Evolutionary conservation across 2,329 filamentous ascomycete genomes (phyloP), one percentile per base, ranked within the genome.

Genomic region (Alternaria gaisen): DNA sequence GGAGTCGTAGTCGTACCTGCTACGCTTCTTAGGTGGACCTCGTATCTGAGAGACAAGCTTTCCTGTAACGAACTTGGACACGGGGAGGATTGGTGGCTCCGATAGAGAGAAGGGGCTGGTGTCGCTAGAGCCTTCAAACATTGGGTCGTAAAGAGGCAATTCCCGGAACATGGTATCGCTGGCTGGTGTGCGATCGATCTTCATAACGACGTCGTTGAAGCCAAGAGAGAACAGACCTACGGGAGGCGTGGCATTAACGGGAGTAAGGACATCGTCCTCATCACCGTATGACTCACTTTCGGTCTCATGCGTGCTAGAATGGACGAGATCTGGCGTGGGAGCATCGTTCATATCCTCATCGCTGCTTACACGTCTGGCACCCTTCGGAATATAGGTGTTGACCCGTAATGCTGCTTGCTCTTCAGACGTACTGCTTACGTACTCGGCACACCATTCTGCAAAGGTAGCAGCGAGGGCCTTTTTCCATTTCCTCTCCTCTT

Each of bases 401-500:
- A 97, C 86, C 71, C 94, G 93, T 60, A 97, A 82, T 2, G 83
- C 75, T 59, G 84, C 85, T 48, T 89, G 87, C 59, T 90, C 87
- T 65, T 91, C 88, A 5, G 83, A 79, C 36, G 83, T 84, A 38
- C 90, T 86, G 22, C 86, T 84, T 38, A 93, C 86, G 87, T 92
- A 99, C 68, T 94, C 90, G 0, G 90, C 92, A 77, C 94, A 98
- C 71, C 90, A 91, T 71, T 89, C 84, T 1, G 93, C 95, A 61
- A 97, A 83, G 58, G 90, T 93, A 60, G 90, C 90, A 5, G 94
- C 94, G 36, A 90, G 86, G 3, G 91, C 87, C 73, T 88, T 89
- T 80, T 97, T 98, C 93, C 94, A 97, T 76, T 97, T 97, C 41
- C 93, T 85, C 77, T 98, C 95, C 79, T 97, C 92, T 53, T 91